Conservation (phyloP, 73 alveolate species). For the Paramecium bursaria region DNA sequence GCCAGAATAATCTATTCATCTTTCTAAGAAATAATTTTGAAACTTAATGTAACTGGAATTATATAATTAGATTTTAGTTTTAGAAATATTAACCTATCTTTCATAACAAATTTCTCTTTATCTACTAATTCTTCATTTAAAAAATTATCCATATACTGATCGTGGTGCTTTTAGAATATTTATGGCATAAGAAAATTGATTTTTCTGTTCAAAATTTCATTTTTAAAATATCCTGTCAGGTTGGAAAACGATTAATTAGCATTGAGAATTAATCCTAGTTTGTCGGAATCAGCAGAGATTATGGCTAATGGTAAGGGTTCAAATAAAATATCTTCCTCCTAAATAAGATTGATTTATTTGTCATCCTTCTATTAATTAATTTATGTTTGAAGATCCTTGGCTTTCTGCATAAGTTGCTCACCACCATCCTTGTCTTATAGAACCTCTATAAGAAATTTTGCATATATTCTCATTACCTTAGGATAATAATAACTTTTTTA, state of each 20-base stretch:
- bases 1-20: conserved; percentile 25
- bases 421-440: conserved; percentile 88
- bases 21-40: neutral
- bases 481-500: conserved; percentile 60
- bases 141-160: conserved; percentile 18
- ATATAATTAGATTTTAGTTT: conserved; percentile 31
- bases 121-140: neutral
- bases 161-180: conserved; percentile 5
- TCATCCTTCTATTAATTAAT: neutral
- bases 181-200: conserved; percentile 41
- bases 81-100: conserved; percentile 2
- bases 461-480: conserved; percentile 80
- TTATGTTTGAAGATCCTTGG: conserved; percentile 37
- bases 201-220: conserved; percentile 37
- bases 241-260: conserved; percentile 19
- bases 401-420: conserved; percentile 76
- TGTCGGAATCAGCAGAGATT: conserved; percentile 16
- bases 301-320: neutral
- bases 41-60: neutral
- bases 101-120: neutral
- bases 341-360: neutral
- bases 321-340: conserved; percentile 38
- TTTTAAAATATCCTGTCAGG: conserved; percentile 4
- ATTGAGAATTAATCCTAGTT: neutral
- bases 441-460: conserved; percentile 84